Conservation (phyloP, 768 basidiomycete genomes). For the Hysterangium stoloniferum region DNA sequence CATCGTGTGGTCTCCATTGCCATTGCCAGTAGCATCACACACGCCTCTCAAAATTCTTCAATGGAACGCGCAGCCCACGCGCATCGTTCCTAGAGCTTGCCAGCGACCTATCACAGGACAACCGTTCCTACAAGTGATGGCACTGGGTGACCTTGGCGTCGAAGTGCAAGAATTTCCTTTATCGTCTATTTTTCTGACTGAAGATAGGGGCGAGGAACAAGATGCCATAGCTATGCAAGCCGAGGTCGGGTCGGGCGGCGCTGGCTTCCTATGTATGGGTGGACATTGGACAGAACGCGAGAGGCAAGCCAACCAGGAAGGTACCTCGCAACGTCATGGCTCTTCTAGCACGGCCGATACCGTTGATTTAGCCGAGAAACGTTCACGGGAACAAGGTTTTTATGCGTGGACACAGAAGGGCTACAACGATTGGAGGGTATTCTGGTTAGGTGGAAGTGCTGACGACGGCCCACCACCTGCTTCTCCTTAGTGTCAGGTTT, state of each 20-base stretch:
- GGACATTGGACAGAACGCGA: conserved; percentile 38
- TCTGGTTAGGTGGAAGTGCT: conserved; percentile 66
- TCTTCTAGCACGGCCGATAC: conserved; percentile 31
- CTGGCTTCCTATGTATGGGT: conserved; percentile 47
- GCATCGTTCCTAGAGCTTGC: conserved; percentile 47
- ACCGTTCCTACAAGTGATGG: conserved; percentile 60
- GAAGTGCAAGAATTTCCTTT: conserved; percentile 67
- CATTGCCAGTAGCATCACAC: conserved; percentile 36
- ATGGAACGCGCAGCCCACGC: conserved; percentile 54
- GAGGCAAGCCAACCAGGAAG: conserved; percentile 13
- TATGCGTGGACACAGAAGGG: conserved; percentile 79
- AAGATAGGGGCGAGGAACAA: conserved; percentile 32
- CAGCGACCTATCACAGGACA: conserved; percentile 23
- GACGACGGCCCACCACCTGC: conserved; percentile 2
- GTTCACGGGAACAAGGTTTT: conserved; percentile 53
- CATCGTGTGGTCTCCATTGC: conserved; percentile 59
- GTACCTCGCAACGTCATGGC: conserved; percentile 40
- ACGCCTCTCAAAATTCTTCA: conserved; percentile 46
- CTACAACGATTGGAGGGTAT: conserved; percentile 66
- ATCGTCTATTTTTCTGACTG: conserved; percentile 30
- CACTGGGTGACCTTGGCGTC: conserved; percentile 61
- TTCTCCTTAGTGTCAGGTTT: not conserved
- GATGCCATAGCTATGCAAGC: conserved; percentile 46
- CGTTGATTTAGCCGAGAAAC: conserved; percentile 37
- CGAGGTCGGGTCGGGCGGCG: conserved; percentile 52